Evolutionary conservation across 2,329 filamentous ascomycete species (phyloP).

Genomic region (Paraphaeosphaeria sporulosa): DNA sequence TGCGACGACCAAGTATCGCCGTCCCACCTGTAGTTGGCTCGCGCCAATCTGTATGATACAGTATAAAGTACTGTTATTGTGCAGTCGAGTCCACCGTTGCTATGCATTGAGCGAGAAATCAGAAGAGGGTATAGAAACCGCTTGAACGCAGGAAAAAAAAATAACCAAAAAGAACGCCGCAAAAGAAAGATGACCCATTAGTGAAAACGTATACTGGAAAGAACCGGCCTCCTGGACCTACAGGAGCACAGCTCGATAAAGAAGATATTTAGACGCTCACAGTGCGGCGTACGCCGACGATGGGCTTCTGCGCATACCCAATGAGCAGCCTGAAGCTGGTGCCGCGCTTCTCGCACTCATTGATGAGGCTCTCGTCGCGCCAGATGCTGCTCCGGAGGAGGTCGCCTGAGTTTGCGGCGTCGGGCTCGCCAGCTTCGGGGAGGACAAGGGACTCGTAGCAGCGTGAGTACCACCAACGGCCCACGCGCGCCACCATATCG

Average conservation of each 20-base stretch:
- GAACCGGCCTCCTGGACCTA: conserved; percentile 36
- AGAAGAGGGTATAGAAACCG: conserved; percentile 44
- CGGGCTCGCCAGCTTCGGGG: conserved; percentile 42
- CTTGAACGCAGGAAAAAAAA: conserved; percentile 44
- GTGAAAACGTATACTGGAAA: conserved; percentile 12
- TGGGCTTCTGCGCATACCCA: conserved; percentile 85
- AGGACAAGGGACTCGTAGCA: conserved; percentile 81
- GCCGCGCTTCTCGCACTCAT: conserved; percentile 85
- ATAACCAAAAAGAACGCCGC: conserved; percentile 16
- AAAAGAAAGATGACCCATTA: conserved; percentile 12
- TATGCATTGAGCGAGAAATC: conserved; percentile 35
- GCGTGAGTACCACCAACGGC: conserved; percentile 93
- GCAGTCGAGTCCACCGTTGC: conserved; percentile 30
- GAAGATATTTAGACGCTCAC: conserved; percentile 53
- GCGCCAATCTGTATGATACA: conserved; percentile 33
- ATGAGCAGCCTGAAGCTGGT: conserved; percentile 92
- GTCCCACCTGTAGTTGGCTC: conserved; percentile 32
- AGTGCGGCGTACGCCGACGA: conserved; percentile 55
- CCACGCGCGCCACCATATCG: conserved; percentile 89
- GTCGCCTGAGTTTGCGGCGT: conserved; percentile 42
- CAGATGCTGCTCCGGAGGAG: conserved; percentile 73
- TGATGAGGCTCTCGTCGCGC: conserved; percentile 75
- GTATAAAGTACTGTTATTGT: conserved; percentile 25
- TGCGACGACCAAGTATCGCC: conserved; percentile 11
- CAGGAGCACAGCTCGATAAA: conserved; percentile 44